phyloP scores from a whole-genome alignment of 2,329 filamentous ascomycete species.

The Phialophora verrucosa region DNA sequence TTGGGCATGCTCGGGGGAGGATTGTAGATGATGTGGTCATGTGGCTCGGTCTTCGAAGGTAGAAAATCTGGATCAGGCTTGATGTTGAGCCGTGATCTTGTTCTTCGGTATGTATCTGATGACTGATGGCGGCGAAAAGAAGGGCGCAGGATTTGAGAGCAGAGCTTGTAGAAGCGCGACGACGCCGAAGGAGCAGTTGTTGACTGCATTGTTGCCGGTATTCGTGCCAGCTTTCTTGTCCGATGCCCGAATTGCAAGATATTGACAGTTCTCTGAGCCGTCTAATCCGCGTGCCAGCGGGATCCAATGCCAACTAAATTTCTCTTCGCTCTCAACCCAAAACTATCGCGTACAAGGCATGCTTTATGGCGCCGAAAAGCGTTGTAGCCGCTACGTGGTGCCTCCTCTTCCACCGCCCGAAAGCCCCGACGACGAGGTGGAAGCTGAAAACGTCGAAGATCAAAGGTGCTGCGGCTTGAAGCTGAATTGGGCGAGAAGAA shows the following conservation, averaged over 20 bases:
- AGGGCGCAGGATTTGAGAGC: constrained; percentile 37
- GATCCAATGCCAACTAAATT: background rate
- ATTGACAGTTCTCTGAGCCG: background rate
- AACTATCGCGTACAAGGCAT: constrained; percentile 5
- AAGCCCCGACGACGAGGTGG: background rate
- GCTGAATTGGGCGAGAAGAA: constrained; percentile 2
- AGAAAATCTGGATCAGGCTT: constrained; percentile 60
- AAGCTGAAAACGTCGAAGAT: background rate
- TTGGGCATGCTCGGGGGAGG: constrained; percentile 68
- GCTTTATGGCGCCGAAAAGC: background rate
- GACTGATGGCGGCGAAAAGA: constrained; percentile 53
- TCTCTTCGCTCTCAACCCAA: background rate
- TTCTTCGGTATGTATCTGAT: constrained; percentile 52
- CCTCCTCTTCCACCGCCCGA: background rate
- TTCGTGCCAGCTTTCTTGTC: background rate
- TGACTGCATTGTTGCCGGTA: constrained; percentile 30
- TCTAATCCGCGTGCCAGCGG: background rate
- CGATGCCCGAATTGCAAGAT: background rate
- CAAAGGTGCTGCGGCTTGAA: constrained; percentile 3
- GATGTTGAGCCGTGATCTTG: constrained; percentile 57
- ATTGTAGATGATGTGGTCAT: constrained; percentile 68
- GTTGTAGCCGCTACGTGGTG: background rate
- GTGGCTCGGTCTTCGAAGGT: constrained; percentile 45
- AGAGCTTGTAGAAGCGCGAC: constrained; percentile 40
- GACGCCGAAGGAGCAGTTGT: constrained; percentile 28